Conservation (phyloP, 441 rosid species). For the Corymbia citriodora region DNA sequence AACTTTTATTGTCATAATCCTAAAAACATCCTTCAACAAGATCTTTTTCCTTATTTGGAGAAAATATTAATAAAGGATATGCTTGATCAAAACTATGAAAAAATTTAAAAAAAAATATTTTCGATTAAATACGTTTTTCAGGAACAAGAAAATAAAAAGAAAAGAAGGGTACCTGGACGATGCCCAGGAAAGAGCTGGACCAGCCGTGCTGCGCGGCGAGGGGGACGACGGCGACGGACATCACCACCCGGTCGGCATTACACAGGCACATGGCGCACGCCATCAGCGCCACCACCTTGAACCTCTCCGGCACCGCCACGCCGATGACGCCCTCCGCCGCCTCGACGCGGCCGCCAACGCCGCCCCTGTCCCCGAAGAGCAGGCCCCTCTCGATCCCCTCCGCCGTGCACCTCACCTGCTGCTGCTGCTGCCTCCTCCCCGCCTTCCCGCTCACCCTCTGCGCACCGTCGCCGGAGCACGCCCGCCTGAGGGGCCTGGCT, state of each 20-base stretch:
- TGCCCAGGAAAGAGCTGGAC: constrained; percentile 84
- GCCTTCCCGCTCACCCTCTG: background rate
- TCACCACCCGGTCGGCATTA: constrained; percentile 93
- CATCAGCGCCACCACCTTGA: constrained; percentile 73
- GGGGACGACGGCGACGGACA: constrained; percentile 94
- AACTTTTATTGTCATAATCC: background rate
- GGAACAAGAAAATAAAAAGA: background rate
- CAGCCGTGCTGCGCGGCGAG: constrained; percentile 76
- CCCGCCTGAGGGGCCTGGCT: constrained; percentile 7
- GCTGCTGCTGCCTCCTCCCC: background rate
- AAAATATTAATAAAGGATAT: background rate
- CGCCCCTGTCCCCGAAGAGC: constrained; percentile 20
- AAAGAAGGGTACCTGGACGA: constrained; percentile 69
- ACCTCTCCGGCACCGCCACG: constrained; percentile 57
- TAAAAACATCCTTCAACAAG: background rate
- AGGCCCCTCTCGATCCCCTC: constrained; percentile 61
- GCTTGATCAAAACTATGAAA: no score
- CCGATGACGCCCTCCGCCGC: background rate
- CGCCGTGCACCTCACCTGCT: constrained; percentile 53
- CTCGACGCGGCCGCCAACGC: constrained; percentile 20
- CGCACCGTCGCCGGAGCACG: background rate
- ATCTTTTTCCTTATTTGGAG: background rate
- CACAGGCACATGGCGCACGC: constrained; percentile 83
- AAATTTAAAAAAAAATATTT: background rate
- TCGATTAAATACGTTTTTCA: background rate